Conservation (phyloP, 139 green algal species). For the Chlamydomonas urium region DNA sequence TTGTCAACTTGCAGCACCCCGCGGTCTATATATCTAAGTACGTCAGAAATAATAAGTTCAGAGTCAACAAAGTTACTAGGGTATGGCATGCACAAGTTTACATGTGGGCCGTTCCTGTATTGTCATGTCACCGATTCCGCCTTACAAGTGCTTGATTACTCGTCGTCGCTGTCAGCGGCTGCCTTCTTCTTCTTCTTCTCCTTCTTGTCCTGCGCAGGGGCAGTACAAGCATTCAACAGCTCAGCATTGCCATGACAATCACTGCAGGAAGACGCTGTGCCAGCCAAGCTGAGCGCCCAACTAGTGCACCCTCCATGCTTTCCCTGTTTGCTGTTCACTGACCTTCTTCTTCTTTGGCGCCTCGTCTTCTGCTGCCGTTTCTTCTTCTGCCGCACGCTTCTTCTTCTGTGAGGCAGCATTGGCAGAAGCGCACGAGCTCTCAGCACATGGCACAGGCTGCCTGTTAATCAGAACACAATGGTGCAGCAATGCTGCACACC, state of each 20-base stretch:
- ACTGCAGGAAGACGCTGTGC: not conserved
- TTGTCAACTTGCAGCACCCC: too few relatives aligned
- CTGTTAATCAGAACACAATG: not conserved
- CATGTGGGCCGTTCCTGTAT: not conserved
- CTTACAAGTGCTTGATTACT: too few relatives aligned
- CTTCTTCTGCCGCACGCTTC: conserved; percentile 8
- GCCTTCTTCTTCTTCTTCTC: conserved; percentile 39
- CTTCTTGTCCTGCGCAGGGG: not conserved
- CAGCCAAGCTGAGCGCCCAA: not conserved
- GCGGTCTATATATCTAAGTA: not conserved
- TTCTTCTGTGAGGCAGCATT: conserved; percentile 10
- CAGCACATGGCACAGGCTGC: not conserved
- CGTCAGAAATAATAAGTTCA: not conserved
- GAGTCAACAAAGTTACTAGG: not conserved
- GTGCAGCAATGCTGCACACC: not conserved
- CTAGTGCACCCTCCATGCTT: not conserved
- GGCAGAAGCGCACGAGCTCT: too few relatives aligned
- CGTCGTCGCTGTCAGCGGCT: not conserved
- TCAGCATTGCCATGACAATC: not conserved
- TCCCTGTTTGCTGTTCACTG: not conserved
- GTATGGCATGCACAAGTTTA: not conserved
- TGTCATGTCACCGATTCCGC: too few relatives aligned
- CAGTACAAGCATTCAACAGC: not conserved
- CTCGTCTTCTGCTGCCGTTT: not conserved
- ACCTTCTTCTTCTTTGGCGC: conserved; percentile 6